Evolutionary conservation across 805 yeast species (phyloP).

Genomic region (Candida broadrunensis): DNA sequence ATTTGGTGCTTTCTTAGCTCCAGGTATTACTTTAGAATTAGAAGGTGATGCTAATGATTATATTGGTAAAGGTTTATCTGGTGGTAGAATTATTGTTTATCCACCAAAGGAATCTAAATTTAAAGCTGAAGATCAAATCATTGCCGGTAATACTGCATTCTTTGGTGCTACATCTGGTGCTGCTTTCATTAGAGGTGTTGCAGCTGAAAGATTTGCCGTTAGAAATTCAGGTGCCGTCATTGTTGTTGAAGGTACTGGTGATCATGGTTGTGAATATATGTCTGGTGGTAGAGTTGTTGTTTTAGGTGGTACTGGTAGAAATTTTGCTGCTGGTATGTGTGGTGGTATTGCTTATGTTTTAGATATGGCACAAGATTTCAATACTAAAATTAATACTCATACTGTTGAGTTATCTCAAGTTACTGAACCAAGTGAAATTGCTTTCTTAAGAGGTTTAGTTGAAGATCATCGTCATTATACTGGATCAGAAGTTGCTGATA

Average conservation of each 20-base stretch:
- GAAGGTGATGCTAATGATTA: conserved; percentile 99
- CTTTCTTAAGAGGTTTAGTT: conserved; percentile 85
- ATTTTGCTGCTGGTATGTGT: conserved; percentile 97
- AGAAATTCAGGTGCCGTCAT: conserved; percentile 98
- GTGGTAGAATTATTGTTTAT: conserved; percentile 88
- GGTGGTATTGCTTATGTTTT: conserved; percentile 98
- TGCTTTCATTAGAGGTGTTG: conserved; percentile 93
- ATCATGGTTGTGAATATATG: conserved; percentile 99
- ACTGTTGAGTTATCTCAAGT: conserved; percentile 77
- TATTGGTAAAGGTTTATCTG: conserved; percentile 95
- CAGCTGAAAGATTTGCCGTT: conserved; percentile 97
- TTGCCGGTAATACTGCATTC: conserved; percentile 95
- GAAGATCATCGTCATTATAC: conserved; percentile 97
- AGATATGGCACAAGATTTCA: conserved; percentile 91
- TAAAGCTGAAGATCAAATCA: conserved; percentile 94
- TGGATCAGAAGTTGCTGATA: conserved; percentile 83
- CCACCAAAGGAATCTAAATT: conserved; percentile 84
- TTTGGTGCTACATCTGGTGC: conserved; percentile 97
- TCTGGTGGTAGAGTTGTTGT: conserved; percentile 98
- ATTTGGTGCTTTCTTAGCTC: conserved; percentile 95
- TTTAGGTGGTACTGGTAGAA: conserved; percentile 86
- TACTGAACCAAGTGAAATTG: conserved; percentile 87
- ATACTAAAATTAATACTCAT: conserved; percentile 72
- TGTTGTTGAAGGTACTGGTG: conserved; percentile 96
- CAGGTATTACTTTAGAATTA: conserved; percentile 91